Evolutionary conservation across 306 rosid species (phyloP), one percentile per base, ranked within the genome.

Genomic region (Oemleria cerasiformis): DNA sequence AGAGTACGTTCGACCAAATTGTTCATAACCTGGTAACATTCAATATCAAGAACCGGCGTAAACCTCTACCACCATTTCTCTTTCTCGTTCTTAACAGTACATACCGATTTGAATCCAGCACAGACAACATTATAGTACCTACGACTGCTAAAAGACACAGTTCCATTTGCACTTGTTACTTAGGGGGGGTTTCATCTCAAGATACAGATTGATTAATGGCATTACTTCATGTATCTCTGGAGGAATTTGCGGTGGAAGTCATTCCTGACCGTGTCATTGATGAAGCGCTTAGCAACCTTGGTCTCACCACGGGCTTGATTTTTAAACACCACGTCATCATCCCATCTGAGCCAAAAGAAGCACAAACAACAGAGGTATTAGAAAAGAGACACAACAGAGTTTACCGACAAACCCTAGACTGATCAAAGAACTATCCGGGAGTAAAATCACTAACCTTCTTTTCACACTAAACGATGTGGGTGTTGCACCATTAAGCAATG

Each of bases 191-290:
- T 16, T 50, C 36, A 43, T 57, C 56, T 57, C 62, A 62, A 42
- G 16, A 43, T 8, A 54, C 5, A 9, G 65, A 40, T 21, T 55
- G 40, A 40, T 1, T 41, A 43, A 56, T 3, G 34, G 38, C 7
- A 11, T 80, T 78, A 95, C 84, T 95, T 95, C 96, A 95, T 95
- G 90, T 95, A 91, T 77, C 77, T 95, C 0, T 89, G 99, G 70
- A 91, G 84, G 82, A 95, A 95, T 41, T 94, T 94, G 77, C 97
- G 71, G 69, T 95, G 99, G 66, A 95, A 95, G 81, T 95, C 99
- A 51, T 84, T 91, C 84, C 97, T 85, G 72, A 91, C 92, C 14
- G 99, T 94, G 74, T 91, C 99, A 8, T 94, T 94, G 69, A 91
- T 89, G 81, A 91, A 94, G 77, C 97, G 96, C 85, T 95, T 91